Base-by-base conservation (phyloP, 2,329 filamentous ascomycete genomes). In the Boeremia exigua region DNA sequence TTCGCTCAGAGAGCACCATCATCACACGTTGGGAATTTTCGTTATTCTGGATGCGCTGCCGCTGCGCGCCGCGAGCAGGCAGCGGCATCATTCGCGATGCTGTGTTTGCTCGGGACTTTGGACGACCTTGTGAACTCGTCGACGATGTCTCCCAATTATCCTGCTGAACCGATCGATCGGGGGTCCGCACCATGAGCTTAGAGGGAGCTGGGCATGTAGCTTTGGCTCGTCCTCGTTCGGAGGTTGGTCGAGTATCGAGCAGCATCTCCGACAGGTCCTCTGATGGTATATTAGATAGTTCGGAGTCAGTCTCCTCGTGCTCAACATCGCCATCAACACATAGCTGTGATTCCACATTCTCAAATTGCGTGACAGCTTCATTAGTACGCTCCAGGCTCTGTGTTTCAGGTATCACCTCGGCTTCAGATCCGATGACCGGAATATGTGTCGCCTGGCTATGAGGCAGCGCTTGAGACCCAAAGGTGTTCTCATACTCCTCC, bases 21-120 rank as follows among this genome's bases (percentile, higher is more conserved):
- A 34, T 15, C 28, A 25, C 2, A 32, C n/a, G 19, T 12, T 27
- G 29, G 6, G 7, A 2, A 14, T 4, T 10, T 14, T 37, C 28
- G 30, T 50, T 11, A 15, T 34, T 17, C 19, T 44, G 39, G 38
- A 28, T 17, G 38, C 42, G 27, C 23, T 36, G 46, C 15, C 19
- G 52, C 19, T 30, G 38, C 5, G 28, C 56, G 14, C 10, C 28
- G 2, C 33, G 48, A 6, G 12, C n/a, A 4, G 39, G 53, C 11
- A 63, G 55, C 6, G 65, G 63, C 53, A 62, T 62, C 56, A 75
- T 68, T 1, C 70, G 60, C 27, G 69, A 72, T 15, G 66, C 67
- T 15, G 65, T 73, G 29, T 75, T 74, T 9, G 71, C 72, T 47
- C 65, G 65, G 1, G 71, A 73, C 48, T 43, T 65, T 1, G 69